Base-by-base conservation (phyloP, 2,329 filamentous ascomycete genomes). In the Fusarium acutatum region DNA sequence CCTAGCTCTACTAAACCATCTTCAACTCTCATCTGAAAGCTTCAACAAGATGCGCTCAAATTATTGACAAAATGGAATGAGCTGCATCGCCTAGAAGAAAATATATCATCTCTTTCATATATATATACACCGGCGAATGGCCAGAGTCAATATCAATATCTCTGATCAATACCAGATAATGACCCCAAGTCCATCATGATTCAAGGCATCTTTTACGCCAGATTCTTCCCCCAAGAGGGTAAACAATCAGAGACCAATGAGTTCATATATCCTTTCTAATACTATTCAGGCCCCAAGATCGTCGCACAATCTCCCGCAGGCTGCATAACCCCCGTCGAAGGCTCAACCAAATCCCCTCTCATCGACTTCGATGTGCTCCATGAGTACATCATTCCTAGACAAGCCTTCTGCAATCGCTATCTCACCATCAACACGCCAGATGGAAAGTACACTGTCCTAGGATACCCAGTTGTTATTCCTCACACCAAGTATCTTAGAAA, bases 361-460 rank as follows among this genome's bases (percentile, higher is more conserved):
- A 90, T 98, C 79, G 91, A 95, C 82, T 98, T 97, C 83, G 90
- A 93, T 73, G 91, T 94, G 58, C 89, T 98, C 75, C 93, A 94
- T 22, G 92, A 96, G 80, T 98, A 97, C 85, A 92, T 99, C 79
- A 97, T 99, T 78, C 96, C 96, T 24, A 93, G 94, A 60, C 94
- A 97, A 82, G 93, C 96, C 78, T 96, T 99, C 80, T 97, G 96
- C 87, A 97, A 97, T 81, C 94, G 95, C 73, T 92, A 95, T 69
- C 88, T 98, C 70, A 93, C 93, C 34, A 92, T 97, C 63, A 92
- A 92, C 81, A 92, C 94, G 50, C 89, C 90, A 0, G 88, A 90
- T 62, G 86, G 87, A 75, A 89, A 89, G 74, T 93, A 95, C 82
- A 91, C 92, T 65, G 90, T 99, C 62, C 88, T 99, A 38, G 94